These are phyloP conservation scores for Anacardium occidentale DNA, from an alignment of 345 rosid genomes.

Conservation along the genomic window DNA sequence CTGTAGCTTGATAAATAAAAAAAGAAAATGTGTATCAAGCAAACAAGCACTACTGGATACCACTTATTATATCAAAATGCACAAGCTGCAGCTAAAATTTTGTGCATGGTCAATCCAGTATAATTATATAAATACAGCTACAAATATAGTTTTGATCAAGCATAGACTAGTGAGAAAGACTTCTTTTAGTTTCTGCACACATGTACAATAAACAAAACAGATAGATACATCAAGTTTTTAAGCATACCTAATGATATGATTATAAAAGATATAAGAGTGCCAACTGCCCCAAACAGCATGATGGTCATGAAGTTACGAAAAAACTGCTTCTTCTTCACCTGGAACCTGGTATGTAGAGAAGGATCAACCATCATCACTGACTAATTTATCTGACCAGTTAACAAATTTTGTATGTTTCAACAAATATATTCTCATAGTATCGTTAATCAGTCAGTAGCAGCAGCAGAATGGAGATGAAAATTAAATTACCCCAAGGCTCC, in stretches of 20 bases:
- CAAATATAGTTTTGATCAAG: background rate
- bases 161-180: background rate
- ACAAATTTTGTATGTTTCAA: background rate
- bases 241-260: constrained; percentile 73
- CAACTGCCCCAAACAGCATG: constrained; percentile 88
- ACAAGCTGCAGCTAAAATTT: background rate
- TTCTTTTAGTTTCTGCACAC: background rate
- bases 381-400: background rate
- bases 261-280: constrained; percentile 83
- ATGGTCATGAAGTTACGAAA: constrained; percentile 96
- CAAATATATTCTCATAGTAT: background rate
- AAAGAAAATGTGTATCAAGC: background rate
- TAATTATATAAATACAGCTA: background rate
- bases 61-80: background rate
- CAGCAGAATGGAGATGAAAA: background rate
- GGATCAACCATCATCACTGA: constrained; percentile 8
- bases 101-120: background rate
- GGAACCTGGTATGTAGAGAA: constrained; percentile 55
- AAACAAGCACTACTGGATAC: background rate
- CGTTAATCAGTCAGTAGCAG: background rate
- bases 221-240: background rate
- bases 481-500: background rate
- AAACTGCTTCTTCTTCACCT: constrained; percentile 98
- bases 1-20: too few relatives aligned
- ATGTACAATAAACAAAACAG: background rate